Evolutionary conservation across 2,329 filamentous ascomycete genomes (phyloP).

Genomic region (Fusarium liriodendri): DNA sequence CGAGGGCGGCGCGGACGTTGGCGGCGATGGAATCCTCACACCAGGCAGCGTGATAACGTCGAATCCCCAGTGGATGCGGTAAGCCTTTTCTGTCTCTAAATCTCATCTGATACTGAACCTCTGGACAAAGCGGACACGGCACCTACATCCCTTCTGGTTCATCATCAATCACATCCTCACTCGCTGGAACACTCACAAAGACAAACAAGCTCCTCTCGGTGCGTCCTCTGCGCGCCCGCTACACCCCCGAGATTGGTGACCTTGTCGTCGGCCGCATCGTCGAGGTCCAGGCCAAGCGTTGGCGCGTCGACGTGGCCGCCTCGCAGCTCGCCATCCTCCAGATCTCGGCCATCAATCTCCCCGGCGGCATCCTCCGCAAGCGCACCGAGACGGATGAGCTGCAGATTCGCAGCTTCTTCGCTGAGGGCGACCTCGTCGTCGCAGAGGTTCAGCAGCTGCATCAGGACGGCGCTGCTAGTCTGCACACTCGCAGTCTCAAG

Average conservation of each 20-base stretch:
- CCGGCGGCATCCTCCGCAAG: constrained; percentile 90
- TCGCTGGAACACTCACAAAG: constrained; percentile 89
- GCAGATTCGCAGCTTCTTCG: constrained; percentile 97
- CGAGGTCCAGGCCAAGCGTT: constrained; percentile 91
- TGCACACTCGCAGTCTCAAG: constrained; percentile 91
- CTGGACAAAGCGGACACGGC: constrained; percentile 77
- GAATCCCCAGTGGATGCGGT: constrained; percentile 97
- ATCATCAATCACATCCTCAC: constrained; percentile 84
- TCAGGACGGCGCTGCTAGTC: constrained; percentile 83
- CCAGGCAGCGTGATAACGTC: constrained; percentile 89
- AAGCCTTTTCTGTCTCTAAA: constrained; percentile 35
- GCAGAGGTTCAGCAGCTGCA: constrained; percentile 94
- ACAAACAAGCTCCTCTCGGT: constrained; percentile 98
- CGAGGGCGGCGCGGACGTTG: constrained; percentile 58
- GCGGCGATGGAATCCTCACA: constrained; percentile 75
- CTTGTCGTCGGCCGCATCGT: constrained; percentile 93
- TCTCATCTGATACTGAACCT: constrained; percentile 23
- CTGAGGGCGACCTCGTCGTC: constrained; percentile 91
- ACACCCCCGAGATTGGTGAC: constrained; percentile 96
- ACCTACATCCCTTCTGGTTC: constrained; percentile 77
- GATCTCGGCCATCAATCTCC: constrained; percentile 91
- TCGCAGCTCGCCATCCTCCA: constrained; percentile 87
- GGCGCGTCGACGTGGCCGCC: constrained; percentile 94
- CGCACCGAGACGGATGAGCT: constrained; percentile 96
- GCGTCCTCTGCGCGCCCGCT: constrained; percentile 88